These are phyloP conservation scores for Phalaenopsis aphrodite DNA, from an alignment of 106 monocot genomes.

Conservation along the genomic window DNA sequence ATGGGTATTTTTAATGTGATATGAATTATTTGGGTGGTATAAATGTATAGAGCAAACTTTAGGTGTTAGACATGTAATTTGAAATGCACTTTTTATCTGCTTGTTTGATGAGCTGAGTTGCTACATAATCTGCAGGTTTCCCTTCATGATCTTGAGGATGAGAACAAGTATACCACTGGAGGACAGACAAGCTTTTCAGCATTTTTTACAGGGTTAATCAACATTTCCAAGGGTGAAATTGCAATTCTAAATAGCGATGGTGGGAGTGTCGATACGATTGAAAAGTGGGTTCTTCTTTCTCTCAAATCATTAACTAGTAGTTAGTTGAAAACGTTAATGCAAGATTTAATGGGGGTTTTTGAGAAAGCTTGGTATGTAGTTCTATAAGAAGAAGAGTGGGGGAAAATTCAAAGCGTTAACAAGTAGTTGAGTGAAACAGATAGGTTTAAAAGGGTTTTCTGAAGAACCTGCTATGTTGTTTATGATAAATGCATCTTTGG, in stretches of 20 bases:
- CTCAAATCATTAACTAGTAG: neutral
- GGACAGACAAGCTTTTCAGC: constrained; percentile 20
- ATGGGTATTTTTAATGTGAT: too few relatives aligned
- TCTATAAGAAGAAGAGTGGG: neutral
- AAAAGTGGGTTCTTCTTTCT: constrained; percentile 45
- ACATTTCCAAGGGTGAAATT: constrained; percentile 78
- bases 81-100: neutral
- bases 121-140: constrained; percentile 40
- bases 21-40: too few relatives aligned
- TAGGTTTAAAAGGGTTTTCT: neutral
- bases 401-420: neutral
- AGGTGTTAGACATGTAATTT: neutral
- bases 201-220: constrained; percentile 63
- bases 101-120: constrained; percentile 6
- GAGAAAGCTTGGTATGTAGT: neutral
- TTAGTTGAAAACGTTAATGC: neutral
- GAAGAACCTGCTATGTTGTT: neutral
- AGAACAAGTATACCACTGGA: constrained; percentile 49
- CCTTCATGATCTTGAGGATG: constrained; percentile 59
- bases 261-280: constrained; percentile 32
- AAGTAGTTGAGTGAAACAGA: neutral
- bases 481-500: neutral
- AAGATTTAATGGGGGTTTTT: neutral
- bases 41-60: too few relatives aligned
- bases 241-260: constrained; percentile 65